phyloP scores from a whole-genome alignment of 495 filamentous ascomycete genomes.

The Podospora pseudocomata region DNA sequence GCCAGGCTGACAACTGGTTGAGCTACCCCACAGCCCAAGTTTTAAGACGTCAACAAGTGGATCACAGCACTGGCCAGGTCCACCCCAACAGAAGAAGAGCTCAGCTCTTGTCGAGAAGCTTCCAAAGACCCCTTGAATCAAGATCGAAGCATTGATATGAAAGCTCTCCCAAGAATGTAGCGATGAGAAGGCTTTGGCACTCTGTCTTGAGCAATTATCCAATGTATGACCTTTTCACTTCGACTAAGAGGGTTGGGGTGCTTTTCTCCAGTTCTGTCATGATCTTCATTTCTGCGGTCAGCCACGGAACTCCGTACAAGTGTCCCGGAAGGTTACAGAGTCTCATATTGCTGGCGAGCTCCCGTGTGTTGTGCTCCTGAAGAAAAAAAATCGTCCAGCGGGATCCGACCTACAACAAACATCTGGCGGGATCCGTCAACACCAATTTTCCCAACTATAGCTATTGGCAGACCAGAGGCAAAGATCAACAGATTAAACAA shows the following conservation, averaged over 20 bases:
- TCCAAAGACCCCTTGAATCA: neutral
- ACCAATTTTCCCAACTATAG: too few relatives aligned
- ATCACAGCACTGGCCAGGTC: conserved; percentile 1
- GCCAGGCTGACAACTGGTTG: neutral
- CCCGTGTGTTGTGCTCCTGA: neutral
- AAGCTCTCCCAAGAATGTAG: neutral
- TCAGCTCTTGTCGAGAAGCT: conserved; percentile 6
- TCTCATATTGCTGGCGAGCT: neutral
- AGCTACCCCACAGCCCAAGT: conserved; percentile 17
- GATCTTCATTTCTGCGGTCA: neutral
- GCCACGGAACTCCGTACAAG: neutral
- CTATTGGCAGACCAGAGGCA: too few relatives aligned
- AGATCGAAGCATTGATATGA: neutral
- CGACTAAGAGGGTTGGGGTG: neutral
- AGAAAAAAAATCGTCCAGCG: conserved; percentile 7
- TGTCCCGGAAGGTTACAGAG: neutral
- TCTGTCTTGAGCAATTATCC: neutral
- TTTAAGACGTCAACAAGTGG: conserved; percentile 9
- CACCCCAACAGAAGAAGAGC: neutral
- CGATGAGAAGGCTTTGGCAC: neutral
- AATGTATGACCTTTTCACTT: neutral
- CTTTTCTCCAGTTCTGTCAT: neutral
- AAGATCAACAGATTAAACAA: too few relatives aligned
- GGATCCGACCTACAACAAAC: neutral
- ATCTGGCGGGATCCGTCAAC: neutral